Conservation (phyloP, 306 rosid species). For the Castanea crenata region DNA sequence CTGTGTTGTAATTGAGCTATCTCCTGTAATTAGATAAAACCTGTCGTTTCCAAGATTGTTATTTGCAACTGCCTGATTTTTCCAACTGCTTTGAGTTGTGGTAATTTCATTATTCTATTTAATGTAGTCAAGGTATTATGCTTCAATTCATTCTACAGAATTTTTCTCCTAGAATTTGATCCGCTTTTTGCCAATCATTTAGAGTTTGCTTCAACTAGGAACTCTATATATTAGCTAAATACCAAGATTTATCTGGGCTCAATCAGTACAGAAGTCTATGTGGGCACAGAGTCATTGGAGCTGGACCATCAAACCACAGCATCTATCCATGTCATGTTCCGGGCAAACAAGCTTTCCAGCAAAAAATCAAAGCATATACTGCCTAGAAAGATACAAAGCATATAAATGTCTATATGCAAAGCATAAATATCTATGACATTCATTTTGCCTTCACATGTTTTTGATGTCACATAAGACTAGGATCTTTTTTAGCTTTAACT, state of each 20-base stretch:
- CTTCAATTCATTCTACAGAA: background rate
- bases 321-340: constrained; percentile 13
- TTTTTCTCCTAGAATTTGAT: background rate
- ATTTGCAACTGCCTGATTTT: constrained; percentile 40
- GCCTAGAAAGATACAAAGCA: constrained; percentile 32
- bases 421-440: constrained; percentile 45
- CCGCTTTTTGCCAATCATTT: background rate
- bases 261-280: background rate
- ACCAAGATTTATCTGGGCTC: background rate
- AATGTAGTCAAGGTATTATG: constrained; percentile 10
- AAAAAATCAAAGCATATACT: constrained; percentile 27
- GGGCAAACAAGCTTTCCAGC: constrained; percentile 9
- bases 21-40: constrained; percentile 50
- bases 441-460: constrained; percentile 25
- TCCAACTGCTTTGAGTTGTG: constrained; percentile 24
- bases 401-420: constrained; percentile 14
- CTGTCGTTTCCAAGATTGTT: constrained; percentile 33
- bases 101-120: constrained; percentile 19
- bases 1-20: constrained; percentile 51
- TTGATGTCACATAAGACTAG: constrained; percentile 26
- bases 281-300: constrained; percentile 1
- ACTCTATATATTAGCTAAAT: too few species aligned
- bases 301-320: background rate
- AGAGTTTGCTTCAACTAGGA: background rate
- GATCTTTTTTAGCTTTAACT: constrained; percentile 46